Base-by-base conservation (phyloP, 2,329 filamentous ascomycete species). In the Fusarium caatingaense region DNA sequence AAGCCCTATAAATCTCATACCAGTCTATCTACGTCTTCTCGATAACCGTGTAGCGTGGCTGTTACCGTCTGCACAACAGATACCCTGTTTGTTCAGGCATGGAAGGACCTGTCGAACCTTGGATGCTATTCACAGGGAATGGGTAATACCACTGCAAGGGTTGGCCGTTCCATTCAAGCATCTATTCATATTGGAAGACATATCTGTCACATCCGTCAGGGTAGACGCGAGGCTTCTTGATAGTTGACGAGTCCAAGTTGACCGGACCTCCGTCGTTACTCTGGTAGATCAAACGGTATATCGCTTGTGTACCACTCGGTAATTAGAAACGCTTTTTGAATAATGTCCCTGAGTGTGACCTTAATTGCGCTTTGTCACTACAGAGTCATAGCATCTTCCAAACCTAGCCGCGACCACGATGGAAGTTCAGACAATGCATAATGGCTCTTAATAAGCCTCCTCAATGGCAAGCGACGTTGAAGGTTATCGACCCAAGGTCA, bases 1-100 rank as follows among this genome's bases (percentile, higher is more conserved):
- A 16, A 3, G 40, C 20, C 6, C 8, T 2, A 10, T 1, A 8
- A 1, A 20, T 6, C 8, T 15, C 12, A 12, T 5, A 27, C 27
- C 10, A 15, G 12, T 5, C 8, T 15, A 42, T 5, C 8, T 9
- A 0, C 16, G 6, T 42, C 40, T 15, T 9, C 2, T 12, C 2
- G 15, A n/a, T 18, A 34, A 1, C 47, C 28, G 8, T 16, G 7
- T 7, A 34, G 15, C 8, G 13, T 30, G 6, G 47, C 15, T 18
- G 16, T n/a, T 0, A 8, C 7, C 4, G 47, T 34, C 15, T 49
- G 5, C 47, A 49, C 10, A 49, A 49, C 5, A 49, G 6, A 21
- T 49, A 49, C 4, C 16, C 11, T 6, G 28, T 49, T 5, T 49
- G 47, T 0, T 16, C 20, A 5, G n/a, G 27, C 9, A 34, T 34